These are phyloP conservation scores for Spathaspora passalidarum DNA, from an alignment of 805 yeast species.

Conservation along the genomic window DNA sequence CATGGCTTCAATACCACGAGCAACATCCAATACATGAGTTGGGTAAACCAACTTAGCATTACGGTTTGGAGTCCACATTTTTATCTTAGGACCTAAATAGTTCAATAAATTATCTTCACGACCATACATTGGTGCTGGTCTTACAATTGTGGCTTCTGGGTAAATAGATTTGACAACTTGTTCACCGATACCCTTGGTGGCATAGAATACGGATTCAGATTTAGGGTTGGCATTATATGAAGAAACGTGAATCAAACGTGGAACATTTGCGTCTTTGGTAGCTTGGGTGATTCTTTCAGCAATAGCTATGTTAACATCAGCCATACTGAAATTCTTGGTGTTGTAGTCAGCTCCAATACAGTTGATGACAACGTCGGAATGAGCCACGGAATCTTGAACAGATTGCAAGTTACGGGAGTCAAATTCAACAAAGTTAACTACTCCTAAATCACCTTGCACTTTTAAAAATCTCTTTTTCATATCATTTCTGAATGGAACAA, in stretches of 20 bases:
- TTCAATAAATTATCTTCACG: slow-evolving; percentile 68
- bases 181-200: slow-evolving; percentile 80
- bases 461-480: slow-evolving; percentile 73
- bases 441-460: slow-evolving; percentile 84
- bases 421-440: slow-evolving; percentile 77
- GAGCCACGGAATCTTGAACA: slow-evolving; percentile 72
- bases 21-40: slow-evolving; percentile 75
- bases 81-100: slow-evolving; percentile 51
- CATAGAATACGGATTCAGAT: slow-evolving; percentile 67
- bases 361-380: slow-evolving; percentile 81
- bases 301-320: slow-evolving; percentile 79
- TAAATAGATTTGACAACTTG: slow-evolving; percentile 60
- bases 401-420: slow-evolving; percentile 76
- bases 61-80: slow-evolving; percentile 65
- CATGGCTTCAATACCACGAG: slow-evolving; percentile 71
- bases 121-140: slow-evolving; percentile 82
- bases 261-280: slow-evolving; percentile 63
- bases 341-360: slow-evolving; percentile 71
- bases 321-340: slow-evolving; percentile 79
- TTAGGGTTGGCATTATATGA: slow-evolving; percentile 70
- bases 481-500: slow-evolving; percentile 81
- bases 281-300: slow-evolving; percentile 76
- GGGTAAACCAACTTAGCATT: slow-evolving; percentile 65
- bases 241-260: slow-evolving; percentile 76
- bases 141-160: slow-evolving; percentile 79